A percentile compares a stretch with the other conserved stretches of the same genome.
These are phyloP conservation scores for Nyctanthes arbortristis DNA, from an alignment of 257 asterid genomes.

Conservation along the genomic window DNA sequence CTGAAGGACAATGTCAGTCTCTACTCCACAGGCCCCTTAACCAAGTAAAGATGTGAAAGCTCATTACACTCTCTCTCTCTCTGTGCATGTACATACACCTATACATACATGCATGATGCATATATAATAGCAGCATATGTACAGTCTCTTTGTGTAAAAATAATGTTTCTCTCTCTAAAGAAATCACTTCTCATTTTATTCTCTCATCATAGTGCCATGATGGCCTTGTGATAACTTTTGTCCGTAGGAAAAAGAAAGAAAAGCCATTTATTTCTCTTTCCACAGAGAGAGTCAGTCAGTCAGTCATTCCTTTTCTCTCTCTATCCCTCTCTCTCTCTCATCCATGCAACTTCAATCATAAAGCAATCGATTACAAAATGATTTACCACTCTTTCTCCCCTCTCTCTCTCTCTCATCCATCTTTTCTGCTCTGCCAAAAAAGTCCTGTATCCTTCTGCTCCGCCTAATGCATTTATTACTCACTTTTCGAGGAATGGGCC, in stretches of 20 bases:
- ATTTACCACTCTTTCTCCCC: slow-evolving; percentile 34
- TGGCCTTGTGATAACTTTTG: slow-evolving; percentile 65
- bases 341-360: slow-evolving; percentile 61
- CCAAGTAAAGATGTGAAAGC: slow-evolving; percentile 56
- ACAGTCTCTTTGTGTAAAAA: slow-evolving; percentile 18
- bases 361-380: slow-evolving; percentile 97
- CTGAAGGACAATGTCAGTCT: slow-evolving; percentile 64
- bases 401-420: slow-evolving; percentile 56
- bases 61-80: slow-evolving; percentile 23
- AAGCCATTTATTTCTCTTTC: slow-evolving; percentile 37
- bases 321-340: slow-evolving; percentile 17
- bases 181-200: slow-evolving; percentile 98
- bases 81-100: background rate
- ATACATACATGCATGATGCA: background rate
- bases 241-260: slow-evolving; percentile 45
- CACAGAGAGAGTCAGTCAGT: background rate
- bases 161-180: slow-evolving; percentile 26
- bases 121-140: background rate
- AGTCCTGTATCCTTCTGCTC: slow-evolving; percentile 74
- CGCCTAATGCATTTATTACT: slow-evolving; percentile 65
- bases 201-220: slow-evolving; percentile 86
- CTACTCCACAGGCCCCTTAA: slow-evolving; percentile 44
- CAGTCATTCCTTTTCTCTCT: background rate
- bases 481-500: slow-evolving; percentile 77
- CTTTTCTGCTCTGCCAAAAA: slow-evolving; percentile 86